These are phyloP conservation scores for Gamsiella multidivaricata DNA, from an alignment of 192 early-diverging fungal genomes.

Conservation along the genomic window DNA sequence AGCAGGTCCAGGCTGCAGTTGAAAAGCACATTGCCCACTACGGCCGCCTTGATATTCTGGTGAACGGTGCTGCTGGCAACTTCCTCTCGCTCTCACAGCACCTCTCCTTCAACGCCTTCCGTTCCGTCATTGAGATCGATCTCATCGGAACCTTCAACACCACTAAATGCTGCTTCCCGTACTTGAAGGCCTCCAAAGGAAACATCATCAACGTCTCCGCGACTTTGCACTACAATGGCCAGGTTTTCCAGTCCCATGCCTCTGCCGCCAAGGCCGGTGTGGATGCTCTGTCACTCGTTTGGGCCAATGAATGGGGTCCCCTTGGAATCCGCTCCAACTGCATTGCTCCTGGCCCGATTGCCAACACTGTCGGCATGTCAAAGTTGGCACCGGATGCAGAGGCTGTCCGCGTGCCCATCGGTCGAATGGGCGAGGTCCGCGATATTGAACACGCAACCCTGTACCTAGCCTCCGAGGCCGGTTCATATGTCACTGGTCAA, in stretches of 20 bases:
- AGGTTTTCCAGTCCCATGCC: conserved; percentile 56
- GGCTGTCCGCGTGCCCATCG: conserved; percentile 29
- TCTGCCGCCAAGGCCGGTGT: conserved; percentile 74
- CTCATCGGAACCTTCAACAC: conserved; percentile 82
- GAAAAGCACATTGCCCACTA: conserved; percentile 67
- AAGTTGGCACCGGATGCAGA: conserved; percentile 49
- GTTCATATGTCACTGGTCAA: conserved; percentile 65
- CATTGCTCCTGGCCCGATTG: conserved; percentile 73
- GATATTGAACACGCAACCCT: conserved; percentile 81
- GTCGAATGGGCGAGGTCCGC: conserved; percentile 58
- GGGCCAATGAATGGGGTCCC: conserved; percentile 80
- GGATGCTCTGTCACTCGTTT: conserved; percentile 68
- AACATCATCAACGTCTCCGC: conserved; percentile 77
- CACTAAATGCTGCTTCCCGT: conserved; percentile 73
- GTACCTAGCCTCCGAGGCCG: conserved; percentile 74
- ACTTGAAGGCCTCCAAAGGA: conserved; percentile 75
- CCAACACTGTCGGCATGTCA: conserved; percentile 54
- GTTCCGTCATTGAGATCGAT: conserved; percentile 73
- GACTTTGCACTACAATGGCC: conserved; percentile 70
- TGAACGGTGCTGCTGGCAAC: conserved; percentile 74
- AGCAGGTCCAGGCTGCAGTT: conserved; percentile 68
- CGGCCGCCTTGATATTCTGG: conserved; percentile 75
- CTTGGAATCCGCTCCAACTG: conserved; percentile 76
- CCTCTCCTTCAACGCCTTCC: conserved; percentile 78
- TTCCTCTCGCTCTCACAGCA: conserved; percentile 74